Evolutionary conservation across 768 basidiomycete species (phyloP).

Genomic region (Psilocybe cyanescens): DNA sequence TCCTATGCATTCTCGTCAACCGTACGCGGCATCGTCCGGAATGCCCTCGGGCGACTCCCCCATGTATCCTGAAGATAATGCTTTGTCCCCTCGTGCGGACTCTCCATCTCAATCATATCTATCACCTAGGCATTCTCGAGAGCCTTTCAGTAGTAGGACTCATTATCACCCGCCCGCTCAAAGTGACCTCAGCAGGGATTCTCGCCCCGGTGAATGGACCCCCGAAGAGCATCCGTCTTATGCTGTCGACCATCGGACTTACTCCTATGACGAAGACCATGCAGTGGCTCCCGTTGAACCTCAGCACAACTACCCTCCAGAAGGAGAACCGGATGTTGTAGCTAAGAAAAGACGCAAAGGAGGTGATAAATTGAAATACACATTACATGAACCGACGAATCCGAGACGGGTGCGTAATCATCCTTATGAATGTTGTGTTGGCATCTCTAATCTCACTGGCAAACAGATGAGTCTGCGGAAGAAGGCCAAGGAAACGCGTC

Average conservation of each 20-base stretch:
- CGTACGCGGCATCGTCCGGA: conserved; percentile 32
- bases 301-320: conserved; percentile 11
- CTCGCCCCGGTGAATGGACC: conserved; percentile 24
- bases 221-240: conserved; percentile 19
- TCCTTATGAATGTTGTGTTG: not conserved
- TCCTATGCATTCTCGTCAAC: conserved; percentile 35
- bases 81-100: conserved; percentile 28
- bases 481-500: conserved; percentile 33
- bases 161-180: conserved; percentile 32
- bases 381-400: conserved; percentile 28
- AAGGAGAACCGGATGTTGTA: conserved; percentile 27
- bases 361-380: conserved; percentile 19
- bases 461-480: conserved; percentile 29
- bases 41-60: conserved; percentile 21
- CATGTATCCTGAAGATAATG: conserved; percentile 24
- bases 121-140: conserved; percentile 19
- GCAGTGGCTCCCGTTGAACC: conserved; percentile 21
- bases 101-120: conserved; percentile 26
- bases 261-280: conserved; percentile 25
- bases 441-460: conserved; percentile 4
- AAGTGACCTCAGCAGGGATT: conserved; percentile 57
- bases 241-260: conserved; percentile 19
- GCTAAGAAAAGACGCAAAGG: conserved; percentile 29
- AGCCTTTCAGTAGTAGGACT: conserved; percentile 16
- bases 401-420: conserved; percentile 25